phyloP scores from a whole-genome alignment of 2,329 filamentous ascomycete genomes.

The Verruconis gallopava region DNA sequence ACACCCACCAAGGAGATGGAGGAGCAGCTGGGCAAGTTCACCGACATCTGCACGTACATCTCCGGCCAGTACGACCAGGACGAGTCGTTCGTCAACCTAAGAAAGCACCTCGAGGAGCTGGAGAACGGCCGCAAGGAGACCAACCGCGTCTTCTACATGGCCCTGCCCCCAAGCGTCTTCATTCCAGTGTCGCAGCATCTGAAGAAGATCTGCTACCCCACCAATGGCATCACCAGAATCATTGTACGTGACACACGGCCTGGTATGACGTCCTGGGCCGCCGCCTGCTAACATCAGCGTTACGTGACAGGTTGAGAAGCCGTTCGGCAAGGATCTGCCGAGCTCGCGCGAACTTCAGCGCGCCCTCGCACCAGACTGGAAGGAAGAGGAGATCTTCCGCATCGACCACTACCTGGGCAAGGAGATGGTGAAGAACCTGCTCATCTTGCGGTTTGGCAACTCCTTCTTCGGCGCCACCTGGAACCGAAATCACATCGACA shows the following conservation, averaged over 20 bases:
- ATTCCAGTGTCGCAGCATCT: conserved; percentile 94
- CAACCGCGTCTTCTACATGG: conserved; percentile 98
- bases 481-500: conserved; percentile 99
- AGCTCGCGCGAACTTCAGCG: conserved; percentile 92
- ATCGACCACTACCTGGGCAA: conserved; percentile 99
- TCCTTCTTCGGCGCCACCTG: conserved; percentile 97
- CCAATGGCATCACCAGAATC: conserved; percentile 78
- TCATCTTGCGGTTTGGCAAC: conserved; percentile 96
- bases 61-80: conserved; percentile 98
- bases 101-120: conserved; percentile 72
- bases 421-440: conserved; percentile 99
- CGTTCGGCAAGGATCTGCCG: conserved; percentile 90
- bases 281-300: too few relatives aligned
- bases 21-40: conserved; percentile 87
- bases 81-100: conserved; percentile 77
- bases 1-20: conserved; percentile 95
- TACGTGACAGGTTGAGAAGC: conserved; percentile 94
- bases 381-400: conserved; percentile 95
- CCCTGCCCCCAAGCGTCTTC: conserved; percentile 92
- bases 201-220: conserved; percentile 94
- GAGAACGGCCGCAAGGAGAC: conserved; percentile 73
- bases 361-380: conserved; percentile 94
- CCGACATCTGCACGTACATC: conserved; percentile 76
- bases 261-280: neutral
- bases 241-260: conserved; percentile 76